Base-by-base conservation (phyloP, 768 basidiomycete species). In the Xerocomellus chrysenteron region DNA sequence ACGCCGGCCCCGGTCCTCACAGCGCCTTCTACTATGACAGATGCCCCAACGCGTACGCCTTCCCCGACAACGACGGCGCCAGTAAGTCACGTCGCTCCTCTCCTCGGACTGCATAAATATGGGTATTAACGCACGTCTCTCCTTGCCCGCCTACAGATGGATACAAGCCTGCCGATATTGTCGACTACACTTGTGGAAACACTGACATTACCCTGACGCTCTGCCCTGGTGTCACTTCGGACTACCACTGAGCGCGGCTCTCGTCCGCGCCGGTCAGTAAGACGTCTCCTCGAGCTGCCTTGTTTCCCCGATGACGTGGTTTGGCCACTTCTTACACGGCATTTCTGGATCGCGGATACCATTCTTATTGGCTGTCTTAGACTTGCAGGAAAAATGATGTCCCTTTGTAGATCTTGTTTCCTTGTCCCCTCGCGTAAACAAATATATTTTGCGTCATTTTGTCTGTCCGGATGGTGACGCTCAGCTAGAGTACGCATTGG, bases 51-150 rank as follows among this genome's bases (percentile, higher is more conserved):
- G 69, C 71, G 32, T 73, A 73, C 11, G 69, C 69, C 24, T 70
- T 70, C 65, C 69, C 69, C 21, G 71, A 71, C 57, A 71, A 70
- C 39, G 71, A 73, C 17, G 71, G 71, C 19, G 37, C 69, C 4
- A 0, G 69, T 73, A 48, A 50, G 66, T 58, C 30, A 8, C 6
- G 3, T 36, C 16, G 7, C 35, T 39, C 13, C 21, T 26, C 7
- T n/a, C 21, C 16, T 42, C 14, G 2, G 2, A 19, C 11, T 32
- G n/a, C 39, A 16, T 37, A 6, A 19, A 19, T 14, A 6, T 2
- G 21, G 37, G 5, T 47, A n/a, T 17, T 68, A 11, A 68, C 33
- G 8, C 2, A 17, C 5, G 16, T 33, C 9, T 26, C 26, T 16
- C 35, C 11, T 19, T 39, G 8, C 26, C 16, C 33, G 19, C 14